These are phyloP conservation scores for Xylariaceae sp. DNA, from an alignment of 2,329 filamentous ascomycete species.

Conservation along the genomic window DNA sequence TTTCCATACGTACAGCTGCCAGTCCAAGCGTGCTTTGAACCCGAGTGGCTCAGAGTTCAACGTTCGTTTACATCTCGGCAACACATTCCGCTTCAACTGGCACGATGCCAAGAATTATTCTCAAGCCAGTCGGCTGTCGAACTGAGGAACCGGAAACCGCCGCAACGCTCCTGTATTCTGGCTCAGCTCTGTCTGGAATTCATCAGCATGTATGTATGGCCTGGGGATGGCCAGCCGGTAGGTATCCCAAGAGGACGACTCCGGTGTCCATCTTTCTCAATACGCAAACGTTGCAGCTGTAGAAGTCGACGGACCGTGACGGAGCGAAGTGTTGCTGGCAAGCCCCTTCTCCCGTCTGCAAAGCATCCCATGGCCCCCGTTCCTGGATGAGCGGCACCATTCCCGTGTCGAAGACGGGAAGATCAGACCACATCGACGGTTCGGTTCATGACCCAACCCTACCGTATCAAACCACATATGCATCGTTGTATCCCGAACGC, in stretches of 20 bases:
- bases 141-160: not conserved
- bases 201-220: not conserved
- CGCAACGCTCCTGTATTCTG: not conserved
- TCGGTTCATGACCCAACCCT: not conserved
- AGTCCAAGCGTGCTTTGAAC: not conserved
- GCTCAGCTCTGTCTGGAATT: not conserved
- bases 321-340: not conserved
- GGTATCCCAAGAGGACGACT: not conserved
- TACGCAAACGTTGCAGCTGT: not conserved
- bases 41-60: not conserved
- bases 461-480: not conserved
- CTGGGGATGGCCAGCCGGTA: not conserved
- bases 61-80: not conserved
- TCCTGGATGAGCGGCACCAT: not conserved
- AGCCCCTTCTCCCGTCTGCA: not conserved
- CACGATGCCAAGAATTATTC: not conserved
- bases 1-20: not conserved
- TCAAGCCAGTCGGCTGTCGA: not conserved
- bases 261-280: not conserved
- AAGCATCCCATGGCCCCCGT: not conserved
- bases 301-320: not conserved
- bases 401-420: not conserved
- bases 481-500: constrained; percentile 2
- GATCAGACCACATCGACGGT: constrained; percentile 5
- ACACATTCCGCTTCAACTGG: not conserved